Conservation (phyloP, 768 basidiomycete species). For the Coprinellus micaceus region DNA sequence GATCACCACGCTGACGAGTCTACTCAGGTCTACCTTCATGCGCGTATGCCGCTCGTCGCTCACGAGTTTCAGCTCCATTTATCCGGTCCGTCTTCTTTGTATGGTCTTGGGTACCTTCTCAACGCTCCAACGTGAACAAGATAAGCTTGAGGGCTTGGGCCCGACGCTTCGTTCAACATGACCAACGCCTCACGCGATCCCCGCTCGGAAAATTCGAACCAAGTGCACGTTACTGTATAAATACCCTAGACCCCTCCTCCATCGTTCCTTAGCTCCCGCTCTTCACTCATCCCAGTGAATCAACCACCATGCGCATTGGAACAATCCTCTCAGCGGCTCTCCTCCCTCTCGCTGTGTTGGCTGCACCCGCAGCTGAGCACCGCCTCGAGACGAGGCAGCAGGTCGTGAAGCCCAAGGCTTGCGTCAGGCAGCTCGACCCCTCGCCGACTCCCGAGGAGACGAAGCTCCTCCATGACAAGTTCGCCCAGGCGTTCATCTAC, state of each 20-base stretch:
- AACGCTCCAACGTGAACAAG: neutral
- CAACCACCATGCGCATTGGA: neutral
- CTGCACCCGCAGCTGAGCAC: neutral
- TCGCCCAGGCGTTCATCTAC: conserved; percentile 12
- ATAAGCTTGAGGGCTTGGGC: neutral
- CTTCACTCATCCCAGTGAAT: too few relatives aligned
- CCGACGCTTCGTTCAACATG: too few relatives aligned
- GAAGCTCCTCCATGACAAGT: neutral
- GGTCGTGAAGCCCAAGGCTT: conserved; percentile 4
- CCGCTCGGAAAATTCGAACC: neutral
- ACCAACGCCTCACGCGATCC: neutral
- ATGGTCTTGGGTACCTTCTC: too few relatives aligned
- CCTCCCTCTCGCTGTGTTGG: neutral
- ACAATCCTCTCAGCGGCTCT: neutral
- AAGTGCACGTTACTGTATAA: neutral
- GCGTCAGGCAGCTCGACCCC: conserved; percentile 6
- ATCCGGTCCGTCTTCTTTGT: too few relatives aligned
- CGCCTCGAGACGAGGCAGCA: conserved; percentile 4
- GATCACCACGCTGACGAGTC: too few relatives aligned
- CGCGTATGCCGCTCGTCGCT: too few relatives aligned
- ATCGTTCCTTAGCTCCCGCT: neutral
- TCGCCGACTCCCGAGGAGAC: conserved; percentile 5
- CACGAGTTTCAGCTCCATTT: too few relatives aligned
- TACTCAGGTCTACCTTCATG: too few relatives aligned
- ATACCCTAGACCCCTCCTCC: neutral